Evolutionary conservation across 2,329 filamentous ascomycete genomes (phyloP).

Genomic region (Colletotrichum incanum): DNA sequence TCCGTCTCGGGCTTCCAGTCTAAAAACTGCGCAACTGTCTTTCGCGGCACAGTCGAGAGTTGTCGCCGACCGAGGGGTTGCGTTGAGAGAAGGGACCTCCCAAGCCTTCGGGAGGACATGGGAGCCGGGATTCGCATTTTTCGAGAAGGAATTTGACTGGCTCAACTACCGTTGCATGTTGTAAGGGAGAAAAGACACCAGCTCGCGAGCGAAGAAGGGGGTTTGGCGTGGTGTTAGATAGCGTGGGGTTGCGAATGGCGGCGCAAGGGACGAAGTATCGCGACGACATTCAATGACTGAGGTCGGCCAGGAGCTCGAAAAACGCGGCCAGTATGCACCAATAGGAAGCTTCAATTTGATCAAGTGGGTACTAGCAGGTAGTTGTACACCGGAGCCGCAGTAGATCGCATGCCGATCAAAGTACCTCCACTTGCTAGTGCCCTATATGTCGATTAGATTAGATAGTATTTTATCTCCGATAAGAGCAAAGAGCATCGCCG

Average conservation of each 20-base stretch:
- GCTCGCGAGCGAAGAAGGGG: not conserved
- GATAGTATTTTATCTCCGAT: not conserved
- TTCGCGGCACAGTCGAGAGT: conserved; percentile 57
- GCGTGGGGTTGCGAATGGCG: not conserved
- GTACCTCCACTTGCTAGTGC: not conserved
- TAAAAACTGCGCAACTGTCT: conserved; percentile 70
- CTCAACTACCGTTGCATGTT: conserved; percentile 18
- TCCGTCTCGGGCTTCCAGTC: conserved; percentile 63
- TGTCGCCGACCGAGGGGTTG: conserved; percentile 41
- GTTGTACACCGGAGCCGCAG: fast-evolving
- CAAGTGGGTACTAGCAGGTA: not conserved
- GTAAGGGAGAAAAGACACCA: too few species aligned
- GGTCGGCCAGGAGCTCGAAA: conserved; percentile 1
- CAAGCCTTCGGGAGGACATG: conserved; percentile 5
- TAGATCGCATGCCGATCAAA: fast-evolving
- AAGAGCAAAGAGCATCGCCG: not conserved
- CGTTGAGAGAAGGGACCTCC: not conserved
- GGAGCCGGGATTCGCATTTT: conserved; percentile 1
- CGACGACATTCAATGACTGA: conserved; percentile 30
- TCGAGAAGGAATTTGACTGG: not conserved
- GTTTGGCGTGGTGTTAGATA: not conserved
- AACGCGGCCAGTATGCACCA: conserved; percentile 7
- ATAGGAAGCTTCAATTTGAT: conserved; percentile 28
- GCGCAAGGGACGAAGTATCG: conserved; percentile 13
- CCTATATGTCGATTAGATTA: not conserved